A percentile compares a stretch with the other conserved stretches of the same genome.
Conservation (phyloP, 495 filamentous ascomycete species). For the Penicillium paxilli region DNA sequence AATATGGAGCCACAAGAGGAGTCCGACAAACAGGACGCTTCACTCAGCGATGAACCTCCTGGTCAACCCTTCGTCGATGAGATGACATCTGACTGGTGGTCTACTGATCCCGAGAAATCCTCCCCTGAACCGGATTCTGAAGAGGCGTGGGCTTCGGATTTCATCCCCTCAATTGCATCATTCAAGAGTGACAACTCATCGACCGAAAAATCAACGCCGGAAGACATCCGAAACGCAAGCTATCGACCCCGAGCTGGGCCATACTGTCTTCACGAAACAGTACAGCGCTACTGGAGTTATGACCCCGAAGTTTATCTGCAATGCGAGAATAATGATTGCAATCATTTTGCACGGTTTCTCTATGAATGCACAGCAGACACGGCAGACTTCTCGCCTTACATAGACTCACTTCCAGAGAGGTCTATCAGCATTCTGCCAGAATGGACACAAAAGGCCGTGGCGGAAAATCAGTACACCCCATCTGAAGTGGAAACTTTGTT, state of each 20-base stretch:
- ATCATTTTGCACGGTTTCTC: conserved; percentile 58
- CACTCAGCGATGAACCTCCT: too few species aligned
- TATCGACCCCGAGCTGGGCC: background rate
- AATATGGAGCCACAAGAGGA: too few species aligned
- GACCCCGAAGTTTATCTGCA: background rate
- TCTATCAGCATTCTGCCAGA: conserved; percentile 25
- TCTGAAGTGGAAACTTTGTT: conserved; percentile 42
- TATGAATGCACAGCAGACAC: conserved; percentile 65
- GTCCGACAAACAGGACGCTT: too few species aligned
- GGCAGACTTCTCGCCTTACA: conserved; percentile 13
- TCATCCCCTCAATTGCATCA: background rate
- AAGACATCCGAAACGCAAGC: background rate
- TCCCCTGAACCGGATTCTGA: background rate
- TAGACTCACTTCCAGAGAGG: background rate
- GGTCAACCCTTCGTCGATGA: too few species aligned
- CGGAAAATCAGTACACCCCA: conserved; percentile 50
- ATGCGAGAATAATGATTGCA: conserved; percentile 6
- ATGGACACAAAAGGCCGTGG: conserved; percentile 46
- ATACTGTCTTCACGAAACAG: conserved; percentile 2
- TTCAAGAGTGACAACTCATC: background rate
- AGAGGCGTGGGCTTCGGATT: background rate
- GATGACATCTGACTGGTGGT: too few species aligned
- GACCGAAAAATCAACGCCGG: background rate
- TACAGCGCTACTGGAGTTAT: conserved; percentile 2
- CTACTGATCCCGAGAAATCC: too few species aligned